Conservation (phyloP, 805 yeast species). For the Candida montana region DNA sequence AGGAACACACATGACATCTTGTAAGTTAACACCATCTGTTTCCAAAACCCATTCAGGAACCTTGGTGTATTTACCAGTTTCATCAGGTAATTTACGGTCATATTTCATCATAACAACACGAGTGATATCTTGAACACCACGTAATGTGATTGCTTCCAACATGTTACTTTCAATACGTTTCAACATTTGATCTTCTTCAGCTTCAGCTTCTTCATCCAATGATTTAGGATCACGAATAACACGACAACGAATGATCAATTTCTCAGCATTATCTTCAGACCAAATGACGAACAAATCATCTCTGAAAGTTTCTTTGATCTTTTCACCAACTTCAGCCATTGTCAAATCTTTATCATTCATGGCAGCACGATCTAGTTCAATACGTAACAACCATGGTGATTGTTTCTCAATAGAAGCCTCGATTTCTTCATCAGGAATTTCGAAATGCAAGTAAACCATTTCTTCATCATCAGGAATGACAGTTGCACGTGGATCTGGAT, state of each 20-base stretch:
- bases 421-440: constrained; percentile 96
- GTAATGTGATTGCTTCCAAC: constrained; percentile 88
- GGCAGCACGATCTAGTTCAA: constrained; percentile 96
- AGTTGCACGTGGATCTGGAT: constrained; percentile 97
- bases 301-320: constrained; percentile 86
- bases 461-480: constrained; percentile 95
- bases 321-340: constrained; percentile 97
- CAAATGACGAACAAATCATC: constrained; percentile 96
- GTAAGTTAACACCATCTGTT: constrained; percentile 95
- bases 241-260: constrained; percentile 95
- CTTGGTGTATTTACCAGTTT: constrained; percentile 80
- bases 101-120: constrained; percentile 81
- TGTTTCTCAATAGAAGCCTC: constrained; percentile 92
- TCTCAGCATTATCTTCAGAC: constrained; percentile 99
- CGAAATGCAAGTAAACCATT: constrained; percentile 94
- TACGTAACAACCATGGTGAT: constrained; percentile 96
- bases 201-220: constrained; percentile 87
- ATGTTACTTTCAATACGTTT: constrained; percentile 93
- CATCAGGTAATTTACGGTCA: constrained; percentile 66
- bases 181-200: constrained; percentile 95
- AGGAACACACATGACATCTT: constrained; percentile 90
- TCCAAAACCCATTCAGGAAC: constrained; percentile 97
- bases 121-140: constrained; percentile 93
- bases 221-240: constrained; percentile 95
- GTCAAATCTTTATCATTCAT: constrained; percentile 97